Evolutionary conservation across 2,329 filamentous ascomycete species (phyloP), one percentile per base, ranked within the genome.

Genomic region (Exophiala xenobiotica): DNA sequence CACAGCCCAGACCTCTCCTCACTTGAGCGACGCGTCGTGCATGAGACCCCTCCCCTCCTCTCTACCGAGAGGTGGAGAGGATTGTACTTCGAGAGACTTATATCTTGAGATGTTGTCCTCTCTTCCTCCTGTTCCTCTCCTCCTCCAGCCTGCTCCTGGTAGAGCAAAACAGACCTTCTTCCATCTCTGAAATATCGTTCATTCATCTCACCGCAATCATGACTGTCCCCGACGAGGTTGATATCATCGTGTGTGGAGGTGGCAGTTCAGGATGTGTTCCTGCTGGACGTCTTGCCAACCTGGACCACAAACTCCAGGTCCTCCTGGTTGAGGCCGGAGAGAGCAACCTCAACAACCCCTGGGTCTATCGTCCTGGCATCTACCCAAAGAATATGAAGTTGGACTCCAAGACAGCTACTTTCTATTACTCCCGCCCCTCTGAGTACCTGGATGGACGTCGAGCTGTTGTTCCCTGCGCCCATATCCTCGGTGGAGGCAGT

Each of bases 371-470:
- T 4, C 86, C 86, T 2, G 86, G 84, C 48, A 86, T 90, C 67
- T 90, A 86, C 69, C 87, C 86, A n/a, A 74, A 77, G 39, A 90
- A 90, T 72, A 89, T 88, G 85, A 83, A 88, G 70, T 45, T 61
- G 33, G 86, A 89, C 76, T 89, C 85, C 61, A 90, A 88, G 76
- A 89, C 86, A 24, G 87, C 88, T 26, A 86, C 86, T 0, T 91
- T 91, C 70, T 92, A 91, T 66, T 82, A 90, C 68, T 90, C 86
- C 41, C 78, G 83, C 33, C 85, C 86, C 12, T 88, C 85, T 0
- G 81, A 87, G 68, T 86, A 81, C 75, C 80, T 91, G 20, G 80
- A 78, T 59, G 86, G 86, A 12, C 78, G 86, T 39, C 81, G 82
- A 63, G 86, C 86, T 18, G 78, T 89, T 39, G 86, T 90, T n/a